Evolutionary conservation across 208 protist species (phyloP).

Genomic region (Leptomonas pyrrhocoris): DNA sequence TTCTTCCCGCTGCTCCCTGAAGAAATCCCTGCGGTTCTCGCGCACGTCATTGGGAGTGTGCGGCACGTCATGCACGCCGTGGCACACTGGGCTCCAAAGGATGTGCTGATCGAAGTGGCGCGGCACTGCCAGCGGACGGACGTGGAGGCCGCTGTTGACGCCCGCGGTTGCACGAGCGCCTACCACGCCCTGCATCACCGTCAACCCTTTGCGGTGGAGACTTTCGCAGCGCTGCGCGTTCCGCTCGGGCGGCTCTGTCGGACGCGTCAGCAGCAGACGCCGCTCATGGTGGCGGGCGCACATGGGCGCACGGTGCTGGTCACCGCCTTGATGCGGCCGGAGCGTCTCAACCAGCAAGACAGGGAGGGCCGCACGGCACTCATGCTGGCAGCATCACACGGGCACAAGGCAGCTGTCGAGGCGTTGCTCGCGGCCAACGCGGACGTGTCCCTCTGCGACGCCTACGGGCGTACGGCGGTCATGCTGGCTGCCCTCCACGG

Average conservation of each 20-base stretch:
- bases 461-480: constrained; percentile 63
- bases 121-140: constrained; percentile 59
- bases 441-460: constrained; percentile 43
- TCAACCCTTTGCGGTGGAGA: constrained; percentile 39
- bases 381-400: constrained; percentile 68
- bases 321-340: constrained; percentile 45
- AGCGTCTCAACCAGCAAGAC: constrained; percentile 51
- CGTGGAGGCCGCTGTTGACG: constrained; percentile 66
- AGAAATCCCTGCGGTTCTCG: constrained; percentile 62
- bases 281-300: constrained; percentile 71
- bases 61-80: constrained; percentile 76
- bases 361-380: constrained; percentile 65
- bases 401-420: constrained; percentile 61
- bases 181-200: constrained; percentile 70
- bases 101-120: constrained; percentile 55
- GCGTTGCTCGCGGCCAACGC: constrained; percentile 65
- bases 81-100: constrained; percentile 48
- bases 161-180: constrained; percentile 53
- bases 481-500: constrained; percentile 67
- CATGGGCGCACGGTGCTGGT: constrained; percentile 43
- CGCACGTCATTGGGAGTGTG: constrained; percentile 42
- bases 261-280: constrained; percentile 53
- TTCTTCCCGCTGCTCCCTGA: constrained; percentile 54
- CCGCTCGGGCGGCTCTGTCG: constrained; percentile 53
- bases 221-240: constrained; percentile 55